Percentiles rank a stretch among this genome's conserved stretches.
These are phyloP conservation scores for Fusarium redolens DNA, from an alignment of 2,329 filamentous ascomycete genomes.

Conservation along the genomic window DNA sequence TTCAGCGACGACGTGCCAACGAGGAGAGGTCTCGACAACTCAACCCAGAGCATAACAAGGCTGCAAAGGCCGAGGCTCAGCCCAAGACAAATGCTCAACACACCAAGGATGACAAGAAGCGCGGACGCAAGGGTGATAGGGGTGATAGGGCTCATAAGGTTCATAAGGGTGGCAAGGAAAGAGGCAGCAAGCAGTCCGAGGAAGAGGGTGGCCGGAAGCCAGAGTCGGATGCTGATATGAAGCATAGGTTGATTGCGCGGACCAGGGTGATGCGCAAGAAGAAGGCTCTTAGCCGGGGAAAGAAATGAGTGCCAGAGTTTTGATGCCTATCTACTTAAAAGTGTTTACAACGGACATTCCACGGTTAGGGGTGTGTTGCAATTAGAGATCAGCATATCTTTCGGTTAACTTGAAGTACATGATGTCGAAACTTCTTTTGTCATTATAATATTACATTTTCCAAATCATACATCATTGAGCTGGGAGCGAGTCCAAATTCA, in stretches of 20 bases:
- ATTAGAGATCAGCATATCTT: conserved; percentile 7
- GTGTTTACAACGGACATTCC: conserved; percentile 21
- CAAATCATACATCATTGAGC: conserved; percentile 30
- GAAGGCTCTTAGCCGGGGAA: conserved; percentile 58
- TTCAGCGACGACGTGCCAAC: conserved; percentile 72
- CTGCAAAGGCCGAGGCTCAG: conserved; percentile 21
- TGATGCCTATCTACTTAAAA: conserved; percentile 35
- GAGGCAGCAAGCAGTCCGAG: not conserved
- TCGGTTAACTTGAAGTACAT: not conserved
- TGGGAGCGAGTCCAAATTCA: conserved; percentile 1
- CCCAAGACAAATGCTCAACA: conserved; percentile 30
- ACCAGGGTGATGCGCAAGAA: conserved; percentile 85
- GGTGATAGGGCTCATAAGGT: conserved; percentile 23
- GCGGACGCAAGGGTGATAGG: conserved; percentile 34
- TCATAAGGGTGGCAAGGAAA: conserved; percentile 5
- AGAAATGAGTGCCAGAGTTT: conserved; percentile 39
- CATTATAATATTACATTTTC: conserved; percentile 15
- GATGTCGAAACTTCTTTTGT: not conserved
- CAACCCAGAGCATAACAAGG: conserved; percentile 38
- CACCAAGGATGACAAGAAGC: conserved; percentile 37
- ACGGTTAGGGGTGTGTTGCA: not conserved
- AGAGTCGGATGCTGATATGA: conserved; percentile 55
- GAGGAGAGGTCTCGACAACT: conserved; percentile 51
- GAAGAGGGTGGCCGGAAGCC: conserved; percentile 48
- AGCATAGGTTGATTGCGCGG: conserved; percentile 84